Evolutionary conservation across 306 rosid genomes (phyloP).

Genomic region (Dicorynia guianensis): DNA sequence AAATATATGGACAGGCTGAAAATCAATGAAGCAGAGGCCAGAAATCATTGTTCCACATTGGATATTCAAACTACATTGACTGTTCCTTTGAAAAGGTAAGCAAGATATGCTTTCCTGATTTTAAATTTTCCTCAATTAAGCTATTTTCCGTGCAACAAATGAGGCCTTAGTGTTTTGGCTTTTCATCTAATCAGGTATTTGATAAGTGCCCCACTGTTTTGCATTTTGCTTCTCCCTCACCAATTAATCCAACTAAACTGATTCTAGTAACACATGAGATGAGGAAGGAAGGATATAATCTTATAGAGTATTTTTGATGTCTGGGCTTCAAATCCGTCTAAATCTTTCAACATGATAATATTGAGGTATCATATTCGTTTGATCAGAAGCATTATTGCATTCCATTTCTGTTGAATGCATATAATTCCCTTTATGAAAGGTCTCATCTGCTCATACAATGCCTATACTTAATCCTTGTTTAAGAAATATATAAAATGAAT

Average conservation of each 20-base stretch:
- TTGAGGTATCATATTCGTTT: background rate
- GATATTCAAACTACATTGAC: conserved; percentile 57
- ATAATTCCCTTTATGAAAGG: background rate
- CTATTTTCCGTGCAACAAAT: too few relatives aligned
- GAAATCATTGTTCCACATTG: conserved; percentile 44
- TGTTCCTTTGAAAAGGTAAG: conserved; percentile 79
- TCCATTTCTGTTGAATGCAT: conserved; percentile 4
- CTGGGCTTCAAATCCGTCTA: background rate
- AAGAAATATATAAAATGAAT: conserved; percentile 22
- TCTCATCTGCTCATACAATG: conserved; percentile 10
- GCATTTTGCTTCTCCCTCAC: too few relatives aligned
- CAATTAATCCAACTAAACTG: too few relatives aligned
- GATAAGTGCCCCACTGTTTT: too few relatives aligned
- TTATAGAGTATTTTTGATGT: background rate
- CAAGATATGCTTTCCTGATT: conserved; percentile 12
- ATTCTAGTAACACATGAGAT: too few relatives aligned
- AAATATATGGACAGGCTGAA: conserved; percentile 55
- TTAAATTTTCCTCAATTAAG: too few relatives aligned
- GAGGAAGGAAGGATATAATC: too few relatives aligned
- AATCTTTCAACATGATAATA: background rate
- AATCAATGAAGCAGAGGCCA: conserved; percentile 50
- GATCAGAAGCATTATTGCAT: background rate
- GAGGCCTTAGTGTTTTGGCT: too few relatives aligned
- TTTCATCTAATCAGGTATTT: too few relatives aligned
- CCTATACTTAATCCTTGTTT: conserved; percentile 22